Evolutionary conservation across 345 rosid species (phyloP).

Genomic region (Passiflora organensis): DNA sequence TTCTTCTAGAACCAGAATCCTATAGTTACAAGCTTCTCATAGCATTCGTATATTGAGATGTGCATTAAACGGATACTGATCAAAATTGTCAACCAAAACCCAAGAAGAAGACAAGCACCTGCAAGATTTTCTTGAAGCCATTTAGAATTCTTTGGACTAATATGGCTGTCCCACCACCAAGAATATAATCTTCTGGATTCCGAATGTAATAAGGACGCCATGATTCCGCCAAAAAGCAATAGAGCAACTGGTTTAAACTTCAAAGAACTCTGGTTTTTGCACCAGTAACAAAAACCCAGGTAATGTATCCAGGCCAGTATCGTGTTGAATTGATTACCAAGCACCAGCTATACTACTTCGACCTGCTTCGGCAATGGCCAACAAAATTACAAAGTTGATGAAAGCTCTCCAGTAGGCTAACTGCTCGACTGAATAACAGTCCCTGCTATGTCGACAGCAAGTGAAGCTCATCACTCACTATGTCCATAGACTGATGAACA

Average conservation of each 20-base stretch:
- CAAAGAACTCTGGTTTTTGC: conserved; percentile 39
- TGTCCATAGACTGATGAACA: conserved; percentile 7
- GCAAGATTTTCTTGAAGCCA: conserved; percentile 87
- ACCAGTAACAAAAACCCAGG: no score
- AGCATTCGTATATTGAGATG: neutral
- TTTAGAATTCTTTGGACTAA: conserved; percentile 63
- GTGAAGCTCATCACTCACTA: conserved; percentile 8
- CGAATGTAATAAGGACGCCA: conserved; percentile 25
- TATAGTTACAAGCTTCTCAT: neutral
- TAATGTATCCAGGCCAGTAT: conserved; percentile 76
- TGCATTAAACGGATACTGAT: neutral
- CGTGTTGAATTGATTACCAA: conserved; percentile 19
- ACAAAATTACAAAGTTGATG: neutral
- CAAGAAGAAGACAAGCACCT: conserved; percentile 33
- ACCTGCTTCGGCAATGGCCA: conserved; percentile 10
- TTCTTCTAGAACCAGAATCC: no score
- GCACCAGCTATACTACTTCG: conserved; percentile 4
- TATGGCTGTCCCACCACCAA: conserved; percentile 94
- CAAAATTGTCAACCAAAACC: neutral
- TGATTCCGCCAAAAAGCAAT: conserved; percentile 44
- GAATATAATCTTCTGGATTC: conserved; percentile 38
- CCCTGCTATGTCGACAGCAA: conserved; percentile 4
- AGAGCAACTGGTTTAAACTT: conserved; percentile 56
- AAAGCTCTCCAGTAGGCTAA: conserved; percentile 10
- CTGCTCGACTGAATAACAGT: conserved; percentile 11